Percentiles rank a stretch among this genome's conserved stretches.
These are phyloP conservation scores for Spongispora temasekensis DNA, from an alignment of 1,284 basidiomycete species.

Conservation along the genomic window DNA sequence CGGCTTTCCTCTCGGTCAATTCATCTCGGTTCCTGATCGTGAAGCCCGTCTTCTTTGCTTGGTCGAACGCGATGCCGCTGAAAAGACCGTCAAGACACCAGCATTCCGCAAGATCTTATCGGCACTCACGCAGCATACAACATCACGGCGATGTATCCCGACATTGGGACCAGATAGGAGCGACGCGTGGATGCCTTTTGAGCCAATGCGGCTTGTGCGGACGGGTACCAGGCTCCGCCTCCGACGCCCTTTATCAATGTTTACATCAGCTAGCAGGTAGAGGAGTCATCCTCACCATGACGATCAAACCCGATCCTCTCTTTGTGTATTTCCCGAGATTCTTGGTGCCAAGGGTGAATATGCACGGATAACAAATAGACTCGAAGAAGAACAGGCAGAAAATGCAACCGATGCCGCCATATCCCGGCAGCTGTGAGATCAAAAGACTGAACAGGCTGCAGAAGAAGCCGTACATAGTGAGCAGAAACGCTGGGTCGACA, in stretches of 20 bases:
- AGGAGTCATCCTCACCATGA: conserved; percentile 43
- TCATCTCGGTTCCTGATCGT: conserved; percentile 51
- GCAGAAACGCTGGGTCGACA: conserved; percentile 65
- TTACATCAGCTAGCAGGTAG: conserved; percentile 2
- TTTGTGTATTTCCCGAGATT: conserved; percentile 72
- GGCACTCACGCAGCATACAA: conserved; percentile 58
- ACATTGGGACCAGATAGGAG: conserved; percentile 62
- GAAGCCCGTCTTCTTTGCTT: conserved; percentile 51
- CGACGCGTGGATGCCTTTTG: conserved; percentile 52
- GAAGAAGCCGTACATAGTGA: conserved; percentile 54
- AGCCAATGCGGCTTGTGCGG: conserved; percentile 69
- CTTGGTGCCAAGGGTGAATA: conserved; percentile 73
- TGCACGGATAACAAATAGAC: conserved; percentile 70
- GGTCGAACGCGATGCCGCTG: conserved; percentile 56
- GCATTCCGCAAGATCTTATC: not conserved
- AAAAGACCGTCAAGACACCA: not conserved
- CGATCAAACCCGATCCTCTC: conserved; percentile 68
- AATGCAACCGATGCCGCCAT: conserved; percentile 60
- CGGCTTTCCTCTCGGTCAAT: conserved; percentile 21
- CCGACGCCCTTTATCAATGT: conserved; percentile 52
- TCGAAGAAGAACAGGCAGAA: conserved; percentile 80
- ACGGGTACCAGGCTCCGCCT: conserved; percentile 77
- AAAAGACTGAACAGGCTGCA: conserved; percentile 57
- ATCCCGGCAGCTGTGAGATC: conserved; percentile 53
- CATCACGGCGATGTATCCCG: conserved; percentile 60